Evolutionary conservation across 176 grass and related monocot genomes (phyloP).

Genomic region (Musa itinerans): DNA sequence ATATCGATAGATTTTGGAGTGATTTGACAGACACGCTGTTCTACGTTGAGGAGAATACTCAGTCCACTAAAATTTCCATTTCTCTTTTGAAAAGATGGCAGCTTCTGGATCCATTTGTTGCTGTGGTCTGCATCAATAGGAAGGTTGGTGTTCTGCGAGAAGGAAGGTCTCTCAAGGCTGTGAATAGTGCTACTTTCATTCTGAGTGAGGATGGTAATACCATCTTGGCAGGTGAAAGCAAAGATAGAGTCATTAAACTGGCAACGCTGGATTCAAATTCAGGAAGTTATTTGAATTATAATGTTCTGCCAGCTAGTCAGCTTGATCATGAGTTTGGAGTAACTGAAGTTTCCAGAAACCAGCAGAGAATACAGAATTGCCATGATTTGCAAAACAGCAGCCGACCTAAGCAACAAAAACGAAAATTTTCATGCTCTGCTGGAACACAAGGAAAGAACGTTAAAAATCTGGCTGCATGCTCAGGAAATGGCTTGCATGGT

Average conservation of each 20-base stretch:
- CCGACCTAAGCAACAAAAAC: slow-evolving; percentile 15
- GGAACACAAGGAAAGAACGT: background rate
- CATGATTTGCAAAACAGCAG: slow-evolving; percentile 21
- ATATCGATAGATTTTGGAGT: slow-evolving; percentile 79
- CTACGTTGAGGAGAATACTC: slow-evolving; percentile 42
- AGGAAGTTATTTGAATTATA: background rate
- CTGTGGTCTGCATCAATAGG: slow-evolving; percentile 60
- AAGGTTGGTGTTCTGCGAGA: slow-evolving; percentile 75
- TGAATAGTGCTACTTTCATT: slow-evolving; percentile 53
- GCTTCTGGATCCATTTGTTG: slow-evolving; percentile 85
- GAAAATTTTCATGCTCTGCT: slow-evolving; percentile 16
- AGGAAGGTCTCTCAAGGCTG: slow-evolving; percentile 47
- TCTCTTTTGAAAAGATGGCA: slow-evolving; percentile 69
- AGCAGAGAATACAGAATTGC: slow-evolving; percentile 26
- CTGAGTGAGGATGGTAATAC: slow-evolving; percentile 29
- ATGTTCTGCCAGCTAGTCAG: background rate
- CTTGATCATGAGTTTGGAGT: slow-evolving; percentile 15
- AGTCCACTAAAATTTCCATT: slow-evolving; percentile 27
- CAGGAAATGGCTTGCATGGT: slow-evolving; percentile 1
- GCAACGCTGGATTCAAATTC: background rate
- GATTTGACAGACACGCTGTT: slow-evolving; percentile 64
- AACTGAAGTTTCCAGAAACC: slow-evolving; percentile 28
- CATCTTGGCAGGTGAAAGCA: slow-evolving; percentile 23
- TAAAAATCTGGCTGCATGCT: background rate
- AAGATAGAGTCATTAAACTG: slow-evolving; percentile 20